A percentile compares a stretch with the other conserved stretches of the same genome.
Conservation (phyloP, 2,329 filamentous ascomycete species). For the Arthrobotrys iridis region DNA sequence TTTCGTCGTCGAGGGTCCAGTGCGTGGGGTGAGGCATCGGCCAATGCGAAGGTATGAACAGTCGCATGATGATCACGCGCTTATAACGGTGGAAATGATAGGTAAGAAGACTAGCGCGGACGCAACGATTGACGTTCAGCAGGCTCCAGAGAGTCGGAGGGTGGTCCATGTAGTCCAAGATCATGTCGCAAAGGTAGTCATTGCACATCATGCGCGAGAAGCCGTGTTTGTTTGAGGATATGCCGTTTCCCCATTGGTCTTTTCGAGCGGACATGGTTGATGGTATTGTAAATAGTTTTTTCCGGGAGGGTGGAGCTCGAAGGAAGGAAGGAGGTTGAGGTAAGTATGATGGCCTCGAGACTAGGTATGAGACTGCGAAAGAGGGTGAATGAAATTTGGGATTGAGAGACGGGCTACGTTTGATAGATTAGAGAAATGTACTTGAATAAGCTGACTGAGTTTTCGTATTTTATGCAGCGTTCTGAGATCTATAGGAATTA, state of each 20-base stretch:
- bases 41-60: constrained; percentile 1
- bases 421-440: no score
- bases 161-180: constrained; percentile 14
- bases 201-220: constrained; percentile 25
- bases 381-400: no score
- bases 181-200: constrained; percentile 12
- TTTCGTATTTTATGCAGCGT: no score
- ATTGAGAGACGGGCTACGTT: no score
- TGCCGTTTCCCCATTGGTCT: background rate
- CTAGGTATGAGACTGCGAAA: no score
- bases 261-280: background rate
- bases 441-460: no score
- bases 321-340: background rate
- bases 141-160: background rate
- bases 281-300: no score
- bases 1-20: constrained; percentile 3
- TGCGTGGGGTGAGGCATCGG: constrained; percentile 10
- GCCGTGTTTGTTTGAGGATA: background rate
- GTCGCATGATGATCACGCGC: constrained; percentile 7
- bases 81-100: background rate
- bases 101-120: constrained; percentile 16
- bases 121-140: constrained; percentile 19
- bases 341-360: no score
- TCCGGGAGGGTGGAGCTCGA: background rate
- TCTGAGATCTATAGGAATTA: no score